These are phyloP conservation scores for Russula olivacea DNA, from an alignment of 768 basidiomycete species.

Conservation along the genomic window DNA sequence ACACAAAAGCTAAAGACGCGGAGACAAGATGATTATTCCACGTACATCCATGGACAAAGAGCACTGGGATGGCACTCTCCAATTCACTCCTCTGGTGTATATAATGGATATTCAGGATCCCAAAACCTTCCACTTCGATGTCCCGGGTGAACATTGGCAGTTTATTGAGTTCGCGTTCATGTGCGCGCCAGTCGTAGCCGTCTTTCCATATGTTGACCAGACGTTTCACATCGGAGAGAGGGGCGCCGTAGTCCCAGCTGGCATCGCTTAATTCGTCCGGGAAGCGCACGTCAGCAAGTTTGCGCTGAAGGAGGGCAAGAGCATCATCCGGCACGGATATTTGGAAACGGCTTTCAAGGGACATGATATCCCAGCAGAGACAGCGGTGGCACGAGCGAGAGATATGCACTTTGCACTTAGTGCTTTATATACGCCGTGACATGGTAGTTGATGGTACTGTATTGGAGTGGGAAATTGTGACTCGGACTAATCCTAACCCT, in stretches of 20 bases:
- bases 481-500: too few species aligned
- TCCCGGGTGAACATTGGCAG: constrained; percentile 36
- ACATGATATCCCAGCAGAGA: background rate
- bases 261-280: constrained; percentile 54
- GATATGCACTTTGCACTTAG: too few species aligned
- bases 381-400: too few species aligned
- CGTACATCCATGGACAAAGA: constrained; percentile 34
- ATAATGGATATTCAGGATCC: constrained; percentile 34
- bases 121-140: constrained; percentile 32
- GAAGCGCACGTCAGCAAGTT: constrained; percentile 44
- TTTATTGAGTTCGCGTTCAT: constrained; percentile 32
- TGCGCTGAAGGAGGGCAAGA: constrained; percentile 38
- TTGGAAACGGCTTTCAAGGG: constrained; percentile 39
- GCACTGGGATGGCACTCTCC: constrained; percentile 29
- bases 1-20: background rate
- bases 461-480: too few species aligned
- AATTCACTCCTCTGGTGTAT: constrained; percentile 32
- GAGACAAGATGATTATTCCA: background rate
- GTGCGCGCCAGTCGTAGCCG: constrained; percentile 31
- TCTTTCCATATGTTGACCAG: constrained; percentile 30
- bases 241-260: constrained; percentile 45
- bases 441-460: too few species aligned
- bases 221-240: constrained; percentile 28
- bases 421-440: too few species aligned
- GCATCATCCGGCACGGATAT: constrained; percentile 42